These are phyloP conservation scores for Mucor lusitanicus DNA, from an alignment of 371 early-diverging fungal species.

Conservation along the genomic window DNA sequence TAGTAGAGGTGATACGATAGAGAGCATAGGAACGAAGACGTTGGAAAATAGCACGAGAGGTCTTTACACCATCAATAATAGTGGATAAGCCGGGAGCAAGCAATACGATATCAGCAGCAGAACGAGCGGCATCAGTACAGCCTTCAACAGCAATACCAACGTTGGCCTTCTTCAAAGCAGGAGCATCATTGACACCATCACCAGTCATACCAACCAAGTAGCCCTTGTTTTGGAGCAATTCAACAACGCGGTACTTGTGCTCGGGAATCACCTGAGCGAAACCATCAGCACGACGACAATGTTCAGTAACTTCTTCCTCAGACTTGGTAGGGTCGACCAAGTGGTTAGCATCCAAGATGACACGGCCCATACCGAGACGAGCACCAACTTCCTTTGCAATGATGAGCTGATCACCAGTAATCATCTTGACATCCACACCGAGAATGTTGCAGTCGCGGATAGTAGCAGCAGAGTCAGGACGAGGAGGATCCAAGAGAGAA, in stretches of 20 bases:
- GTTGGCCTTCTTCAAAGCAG: conserved; percentile 71
- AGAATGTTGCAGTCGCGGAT: conserved; percentile 81
- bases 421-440: conserved; percentile 86
- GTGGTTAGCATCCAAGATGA: conserved; percentile 65
- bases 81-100: conserved; percentile 85
- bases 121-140: conserved; percentile 92
- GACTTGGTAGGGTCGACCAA: conserved; percentile 60
- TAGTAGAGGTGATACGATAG: conserved; percentile 90
- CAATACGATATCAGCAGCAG: conserved; percentile 93
- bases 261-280: conserved; percentile 85
- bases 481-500: conserved; percentile 78
- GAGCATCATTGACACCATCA: conserved; percentile 91
- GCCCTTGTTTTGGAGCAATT: conserved; percentile 52
- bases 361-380: conserved; percentile 62
- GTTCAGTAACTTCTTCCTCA: conserved; percentile 60
- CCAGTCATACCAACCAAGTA: conserved; percentile 72
- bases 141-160: conserved; percentile 66
- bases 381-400: conserved; percentile 82
- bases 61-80: conserved; percentile 84
- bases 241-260: conserved; percentile 67
- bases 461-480: conserved; percentile 70
- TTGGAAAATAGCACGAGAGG: conserved; percentile 90
- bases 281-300: conserved; percentile 68
- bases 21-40: conserved; percentile 89
- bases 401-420: conserved; percentile 88